Evolutionary conservation across 768 basidiomycete genomes (phyloP).

Genomic region (Holtermanniella nyarrowii): DNA sequence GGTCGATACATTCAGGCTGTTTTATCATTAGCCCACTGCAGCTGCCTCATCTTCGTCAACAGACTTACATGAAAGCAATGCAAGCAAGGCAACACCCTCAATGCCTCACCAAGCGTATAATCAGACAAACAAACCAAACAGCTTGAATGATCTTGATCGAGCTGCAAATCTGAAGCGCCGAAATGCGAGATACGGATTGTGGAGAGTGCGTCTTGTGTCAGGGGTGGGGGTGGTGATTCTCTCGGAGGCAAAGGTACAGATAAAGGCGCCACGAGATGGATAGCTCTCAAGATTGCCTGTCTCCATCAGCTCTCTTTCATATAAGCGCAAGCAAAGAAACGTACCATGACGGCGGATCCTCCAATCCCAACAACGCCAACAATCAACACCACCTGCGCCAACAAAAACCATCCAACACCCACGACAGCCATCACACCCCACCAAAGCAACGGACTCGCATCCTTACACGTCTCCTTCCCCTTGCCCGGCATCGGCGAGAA

Average conservation of each 20-base stretch:
- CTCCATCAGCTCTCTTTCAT: background rate
- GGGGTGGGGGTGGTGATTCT: conserved; percentile 12
- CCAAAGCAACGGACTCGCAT: conserved; percentile 27
- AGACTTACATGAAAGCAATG: conserved; percentile 79
- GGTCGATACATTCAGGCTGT: conserved; percentile 56
- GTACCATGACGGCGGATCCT: conserved; percentile 15
- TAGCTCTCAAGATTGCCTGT: conserved; percentile 11
- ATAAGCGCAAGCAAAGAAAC: background rate
- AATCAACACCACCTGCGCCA: conserved; percentile 23
- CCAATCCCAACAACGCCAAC: conserved; percentile 22
- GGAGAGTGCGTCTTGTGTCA: conserved; percentile 12
- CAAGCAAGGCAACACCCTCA: conserved; percentile 65
- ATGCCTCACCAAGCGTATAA: conserved; percentile 45
- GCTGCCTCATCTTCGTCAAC: conserved; percentile 7
- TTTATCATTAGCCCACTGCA: conserved; percentile 53
- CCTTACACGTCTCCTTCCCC: conserved; percentile 9
- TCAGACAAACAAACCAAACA: conserved; percentile 31
- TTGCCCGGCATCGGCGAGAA: conserved; percentile 16
- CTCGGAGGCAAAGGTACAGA: conserved; percentile 13
- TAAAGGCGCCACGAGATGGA: conserved; percentile 13
- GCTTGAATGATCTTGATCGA: conserved; percentile 7
- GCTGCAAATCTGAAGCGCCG: conserved; percentile 3
- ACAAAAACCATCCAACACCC: conserved; percentile 31
- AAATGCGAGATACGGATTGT: conserved; percentile 18
- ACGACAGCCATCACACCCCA: conserved; percentile 32